Evolutionary conservation across 441 rosid species (phyloP).

Genomic region (Breynia disticha): DNA sequence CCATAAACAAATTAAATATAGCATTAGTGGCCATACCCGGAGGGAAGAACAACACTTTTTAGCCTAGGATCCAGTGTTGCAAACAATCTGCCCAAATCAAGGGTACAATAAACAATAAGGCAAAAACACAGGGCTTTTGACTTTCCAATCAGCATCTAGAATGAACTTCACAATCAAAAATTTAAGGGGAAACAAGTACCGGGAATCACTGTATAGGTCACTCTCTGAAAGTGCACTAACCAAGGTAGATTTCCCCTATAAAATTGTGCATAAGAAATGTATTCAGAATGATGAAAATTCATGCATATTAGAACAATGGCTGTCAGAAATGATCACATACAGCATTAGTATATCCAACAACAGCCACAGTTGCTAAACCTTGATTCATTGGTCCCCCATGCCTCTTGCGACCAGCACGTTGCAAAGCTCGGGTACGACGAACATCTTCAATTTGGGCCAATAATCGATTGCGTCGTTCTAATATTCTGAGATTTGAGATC

Average conservation of each 20-base stretch:
- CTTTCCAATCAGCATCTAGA: slow-evolving; percentile 4
- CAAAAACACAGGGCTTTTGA: slow-evolving; percentile 5
- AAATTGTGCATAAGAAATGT: slow-evolving; percentile 8
- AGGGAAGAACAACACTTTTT: slow-evolving; percentile 62
- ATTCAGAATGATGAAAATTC: no score
- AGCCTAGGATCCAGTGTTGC: slow-evolving; percentile 80
- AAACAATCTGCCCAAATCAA: slow-evolving; percentile 43
- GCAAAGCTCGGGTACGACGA: slow-evolving; percentile 73
- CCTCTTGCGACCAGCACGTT: slow-evolving; percentile 73
- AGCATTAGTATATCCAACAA: slow-evolving; percentile 95
- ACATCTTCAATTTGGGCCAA: slow-evolving; percentile 70
- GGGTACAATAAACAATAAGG: slow-evolving; percentile 10
- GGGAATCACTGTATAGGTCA: slow-evolving; percentile 69
- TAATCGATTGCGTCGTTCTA: slow-evolving; percentile 54
- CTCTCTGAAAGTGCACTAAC: slow-evolving; percentile 58
- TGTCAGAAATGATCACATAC: slow-evolving; percentile 40
- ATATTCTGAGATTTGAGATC: slow-evolving; percentile 36
- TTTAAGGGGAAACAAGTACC: slow-evolving; percentile 36
- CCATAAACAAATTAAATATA: neutral
- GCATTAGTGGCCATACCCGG: slow-evolving; percentile 38
- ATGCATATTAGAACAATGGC: neutral
- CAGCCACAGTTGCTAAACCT: slow-evolving; percentile 67
- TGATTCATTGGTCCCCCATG: slow-evolving; percentile 39
- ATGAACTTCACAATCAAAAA: slow-evolving; percentile 10
- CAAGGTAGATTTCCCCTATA: slow-evolving; percentile 84